Evolutionary conservation across 2,329 filamentous ascomycete species (phyloP), one percentile per base, ranked within the genome.

Genomic region (Monilinia polystroma): DNA sequence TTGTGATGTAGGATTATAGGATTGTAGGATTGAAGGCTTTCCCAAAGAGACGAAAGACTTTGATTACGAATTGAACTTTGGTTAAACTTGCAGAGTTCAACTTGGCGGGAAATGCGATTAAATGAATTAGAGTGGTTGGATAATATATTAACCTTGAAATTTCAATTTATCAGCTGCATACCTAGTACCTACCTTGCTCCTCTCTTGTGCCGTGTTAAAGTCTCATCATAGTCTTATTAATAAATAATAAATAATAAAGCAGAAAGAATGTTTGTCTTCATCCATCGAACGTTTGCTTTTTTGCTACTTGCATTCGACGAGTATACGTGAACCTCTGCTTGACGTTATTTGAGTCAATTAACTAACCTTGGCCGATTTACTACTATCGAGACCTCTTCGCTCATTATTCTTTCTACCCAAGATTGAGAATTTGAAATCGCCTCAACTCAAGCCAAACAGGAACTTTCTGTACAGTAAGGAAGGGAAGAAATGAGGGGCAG

Each of bases 101-200:
- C 20, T 45, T 18, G 43, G 26, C 56, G 56, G 41, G 20, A 59
- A 45, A 47, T 23, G 41, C 43, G 11, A 59, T 47, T 35, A 43
- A 47, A 59, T 41, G 43, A 47, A 47, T 47, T 32, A 10, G 56
- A 47, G 18, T 59, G 56, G 56, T 47, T 49, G 57, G 57, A 49
- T 60, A 60, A 60, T 49, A n/a, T 47, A 20, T 47, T 35, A 64
- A 64, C 62, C 62, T 58, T 64, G 63, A 58, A 56, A 64, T 35
- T n/a, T 49, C n/a, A 64, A 16, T 64, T 64, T 47, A 58, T 64
- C 63, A 51, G 63, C 63, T 64, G 63, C 41, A 56, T 47, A 7
- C 16, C 6, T 20, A 6, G 0, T 49, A 23, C 32, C 32, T 35
- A 35, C 32, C 32, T 35, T 35, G 32, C 7, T 35, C 32, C 6